These are phyloP conservation scores for Fusarium sp. DNA, from an alignment of 2,329 filamentous ascomycete genomes.

Conservation along the genomic window DNA sequence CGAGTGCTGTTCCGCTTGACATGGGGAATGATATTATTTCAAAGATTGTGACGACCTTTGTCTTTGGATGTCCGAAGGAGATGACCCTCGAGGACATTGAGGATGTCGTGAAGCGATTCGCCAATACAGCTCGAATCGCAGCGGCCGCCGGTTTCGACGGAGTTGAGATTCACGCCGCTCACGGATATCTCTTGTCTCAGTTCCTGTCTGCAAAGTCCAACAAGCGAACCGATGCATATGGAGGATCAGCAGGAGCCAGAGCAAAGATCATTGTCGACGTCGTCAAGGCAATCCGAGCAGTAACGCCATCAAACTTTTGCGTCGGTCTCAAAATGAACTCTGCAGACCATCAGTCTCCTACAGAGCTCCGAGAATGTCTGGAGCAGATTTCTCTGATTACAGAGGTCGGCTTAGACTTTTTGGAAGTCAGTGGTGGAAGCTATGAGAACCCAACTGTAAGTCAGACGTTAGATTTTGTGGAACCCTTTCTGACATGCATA, in stretches of 20 bases:
- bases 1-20: conserved; percentile 57
- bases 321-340: conserved; percentile 68
- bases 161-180: conserved; percentile 60
- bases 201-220: conserved; percentile 66
- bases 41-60: conserved; percentile 46
- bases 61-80: conserved; percentile 66
- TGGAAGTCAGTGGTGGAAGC: conserved; percentile 74
- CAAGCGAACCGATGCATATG: conserved; percentile 65
- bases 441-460: conserved; percentile 65
- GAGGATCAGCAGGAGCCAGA: conserved; percentile 62
- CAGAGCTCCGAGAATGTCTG: conserved; percentile 63
- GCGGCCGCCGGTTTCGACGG: conserved; percentile 60
- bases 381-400: conserved; percentile 67
- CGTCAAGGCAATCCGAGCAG: conserved; percentile 55
- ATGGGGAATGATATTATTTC: conserved; percentile 55
- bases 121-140: conserved; percentile 61
- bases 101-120: conserved; percentile 64
- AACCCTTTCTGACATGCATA: conserved; percentile 13
- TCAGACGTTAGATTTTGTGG: not conserved
- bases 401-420: conserved; percentile 69
- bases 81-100: conserved; percentile 67
- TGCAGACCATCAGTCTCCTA: conserved; percentile 63
- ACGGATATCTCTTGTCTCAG: conserved; percentile 69
- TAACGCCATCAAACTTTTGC: conserved; percentile 56
- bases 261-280: conserved; percentile 64